Base-by-base conservation (phyloP, 2,329 filamentous ascomycete species). In the Hymenoscyphus infarciens region DNA sequence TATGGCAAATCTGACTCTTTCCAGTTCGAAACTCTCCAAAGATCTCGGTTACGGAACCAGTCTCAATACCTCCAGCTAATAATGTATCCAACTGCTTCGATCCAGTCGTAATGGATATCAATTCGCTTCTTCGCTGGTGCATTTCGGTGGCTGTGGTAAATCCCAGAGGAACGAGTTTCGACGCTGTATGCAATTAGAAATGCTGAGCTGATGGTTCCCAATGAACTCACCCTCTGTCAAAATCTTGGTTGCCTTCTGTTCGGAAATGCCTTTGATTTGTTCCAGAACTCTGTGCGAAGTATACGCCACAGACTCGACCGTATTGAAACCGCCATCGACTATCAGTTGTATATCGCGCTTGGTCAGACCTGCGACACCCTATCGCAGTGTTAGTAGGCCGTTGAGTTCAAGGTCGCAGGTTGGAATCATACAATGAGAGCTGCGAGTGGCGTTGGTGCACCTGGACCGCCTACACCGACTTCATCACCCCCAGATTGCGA, bases 141-240 rank as follows among this genome's bases (percentile, higher is more conserved):
- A 99, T 99, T 78, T 99, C 96, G 0, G 95, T 99, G 3, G 95
- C 95, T 0, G 95, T 99, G 1, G 96, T 99, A 75, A 99, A 99
- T 52, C 95, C 95, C 93, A 99, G 97, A 0, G 95, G 95, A 0
- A 99, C 95, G 59, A 98, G 84, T 77, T 97, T 99, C 1, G 92
- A 93, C 31, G 94, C 94, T 96, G 69, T 57, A 27, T 10, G 45
- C 7, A 53, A 54, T 61, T 11, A 57, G 29, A 69, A 68, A 59
- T 5, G 35, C 10, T 0, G 16, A 5, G 42, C 3, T 8, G 33
- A 15, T 1, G 63, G 1, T 56, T 33, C 16, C 35, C 3, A 54
- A 56, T 27, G 11, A n/a, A 49, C 61, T 13, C 56, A 94, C 93
- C 93, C 82, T 98, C 95, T 15, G 86, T 87, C 31, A 99, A 81